Percentiles rank a stretch among this genome's conserved stretches.
Evolutionary conservation across 768 basidiomycete genomes (phyloP).

Genomic region (Pleurotus ostreatus): DNA sequence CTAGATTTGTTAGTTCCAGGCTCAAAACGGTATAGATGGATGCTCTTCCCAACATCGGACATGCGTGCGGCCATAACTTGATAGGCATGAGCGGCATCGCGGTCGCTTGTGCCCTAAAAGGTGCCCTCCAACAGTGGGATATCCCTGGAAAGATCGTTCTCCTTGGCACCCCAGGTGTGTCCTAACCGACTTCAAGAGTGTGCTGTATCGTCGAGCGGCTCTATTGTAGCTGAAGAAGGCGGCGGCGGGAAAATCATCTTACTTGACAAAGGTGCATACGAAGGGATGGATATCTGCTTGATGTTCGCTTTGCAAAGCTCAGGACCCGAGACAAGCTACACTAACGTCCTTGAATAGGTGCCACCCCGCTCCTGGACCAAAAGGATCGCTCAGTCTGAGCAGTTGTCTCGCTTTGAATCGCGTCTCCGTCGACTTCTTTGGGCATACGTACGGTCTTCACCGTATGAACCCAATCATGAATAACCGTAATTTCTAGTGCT

Average conservation of each 20-base stretch:
- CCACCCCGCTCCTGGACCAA: conserved; percentile 77
- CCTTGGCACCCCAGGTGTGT: conserved; percentile 71
- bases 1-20: neutral
- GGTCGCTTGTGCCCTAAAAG: conserved; percentile 65
- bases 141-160: conserved; percentile 68
- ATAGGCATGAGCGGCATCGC: conserved; percentile 77
- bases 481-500: conserved; percentile 38
- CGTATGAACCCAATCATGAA: too few relatives aligned
- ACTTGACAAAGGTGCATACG: conserved; percentile 68
- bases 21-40: conserved; percentile 44
- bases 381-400: conserved; percentile 60
- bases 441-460: conserved; percentile 55
- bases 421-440: conserved; percentile 60
- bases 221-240: conserved; percentile 65
- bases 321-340: too few relatives aligned
- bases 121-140: conserved; percentile 54
- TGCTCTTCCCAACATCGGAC: conserved; percentile 56
- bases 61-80: conserved; percentile 81
- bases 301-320: conserved; percentile 41
- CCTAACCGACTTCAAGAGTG: conserved; percentile 4
- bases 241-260: conserved; percentile 69
- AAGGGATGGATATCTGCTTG: conserved; percentile 73
- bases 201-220: neutral
- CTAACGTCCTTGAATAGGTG: conserved; percentile 43
- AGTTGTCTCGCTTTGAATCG: conserved; percentile 61